phyloP scores from a whole-genome alignment of 176 grass and related monocot species.

The Olyra latifolia region DNA sequence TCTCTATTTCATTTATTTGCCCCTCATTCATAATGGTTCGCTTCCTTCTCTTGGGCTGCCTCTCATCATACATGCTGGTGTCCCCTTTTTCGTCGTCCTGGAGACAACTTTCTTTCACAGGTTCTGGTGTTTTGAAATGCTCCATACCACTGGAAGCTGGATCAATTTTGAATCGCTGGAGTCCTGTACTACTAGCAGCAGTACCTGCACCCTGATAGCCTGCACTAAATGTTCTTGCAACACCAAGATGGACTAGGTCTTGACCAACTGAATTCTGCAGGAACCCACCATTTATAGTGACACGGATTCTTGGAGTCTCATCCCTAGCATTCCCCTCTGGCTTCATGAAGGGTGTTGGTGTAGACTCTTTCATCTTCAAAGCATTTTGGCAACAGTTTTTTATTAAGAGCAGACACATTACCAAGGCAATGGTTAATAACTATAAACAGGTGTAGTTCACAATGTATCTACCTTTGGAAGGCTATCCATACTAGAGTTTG shows the following conservation, averaged over 20 bases:
- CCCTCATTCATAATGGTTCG: slow-evolving; percentile 83
- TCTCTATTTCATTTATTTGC: slow-evolving; percentile 79
- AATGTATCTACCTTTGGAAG: slow-evolving; percentile 39
- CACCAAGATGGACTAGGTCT: slow-evolving; percentile 53
- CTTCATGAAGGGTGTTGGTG: slow-evolving; percentile 28
- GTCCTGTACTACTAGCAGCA: slow-evolving; percentile 16
- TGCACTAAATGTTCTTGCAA: slow-evolving; percentile 33
- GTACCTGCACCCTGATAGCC: slow-evolving; percentile 9
- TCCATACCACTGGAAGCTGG: slow-evolving; percentile 34
- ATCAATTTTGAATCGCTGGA: slow-evolving; percentile 46
- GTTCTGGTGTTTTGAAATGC: slow-evolving; percentile 47
- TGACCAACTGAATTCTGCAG: slow-evolving; percentile 55
- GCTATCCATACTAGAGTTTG: slow-evolving; percentile 29
- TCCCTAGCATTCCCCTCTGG: slow-evolving; percentile 44
- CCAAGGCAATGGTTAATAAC: slow-evolving; percentile 23
- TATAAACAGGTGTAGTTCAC: neutral
- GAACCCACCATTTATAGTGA: slow-evolving; percentile 34
- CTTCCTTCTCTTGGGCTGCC: slow-evolving; percentile 89
- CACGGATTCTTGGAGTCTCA: slow-evolving; percentile 31
- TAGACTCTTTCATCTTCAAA: slow-evolving; percentile 38
- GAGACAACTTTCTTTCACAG: slow-evolving; percentile 58
- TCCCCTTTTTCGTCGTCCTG: slow-evolving; percentile 76
- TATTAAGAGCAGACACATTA: neutral
- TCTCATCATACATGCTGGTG: slow-evolving; percentile 52
- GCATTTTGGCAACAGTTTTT: slow-evolving; percentile 36